Base-by-base conservation (phyloP, 805 yeast genomes). In the Schizosaccharomyces pombe region DNA sequence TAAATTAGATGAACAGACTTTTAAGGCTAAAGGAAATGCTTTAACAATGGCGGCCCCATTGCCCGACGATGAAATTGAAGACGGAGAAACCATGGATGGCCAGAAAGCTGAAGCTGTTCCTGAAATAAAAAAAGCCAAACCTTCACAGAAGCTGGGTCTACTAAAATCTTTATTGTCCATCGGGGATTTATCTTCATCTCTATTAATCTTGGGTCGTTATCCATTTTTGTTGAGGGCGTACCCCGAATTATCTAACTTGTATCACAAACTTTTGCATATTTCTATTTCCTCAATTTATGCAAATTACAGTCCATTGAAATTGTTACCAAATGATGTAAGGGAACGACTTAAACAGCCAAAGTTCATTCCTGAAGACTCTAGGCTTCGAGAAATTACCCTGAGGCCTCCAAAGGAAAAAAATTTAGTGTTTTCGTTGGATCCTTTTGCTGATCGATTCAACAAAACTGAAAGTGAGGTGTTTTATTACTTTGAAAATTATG, bases 21-120 rank as follows among this genome's bases (percentile, higher is more conserved):
- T 72, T 60, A 70, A 71, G 57, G 80, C 87, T 0, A 73, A 76
- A 26, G 80, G 84, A 0, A 83, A 81, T 57, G 94, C 94, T 0
- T 67, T 87, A 52, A 91, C 96, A 0, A 64, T 86, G 60, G 95
- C 95, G 4, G 91, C 91, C 8, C 94, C 95, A 0, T 69, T 87
- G 39, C 70, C 73, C 2, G 78, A 76, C 39, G 89, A 81, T 34
- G 39, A 30, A 37, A 9, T 24, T 14, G 53, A 49, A 32, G 22
- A 2, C 26, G 49, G 49, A 5, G 49, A 2, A 14, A n/a, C 49
- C 37, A 32, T 32, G 37, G 37, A 32, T 32, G 14, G 12, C 12
- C 12, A 32, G 37, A 32, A 9, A 14, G 14, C 49, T 6, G 49
- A 43, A 22, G 26, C 30, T 3, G 14, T 9, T 5, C 43, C n/a